phyloP scores from a whole-genome alignment of 257 asterid species.

The Haberlea rhodopensis region DNA sequence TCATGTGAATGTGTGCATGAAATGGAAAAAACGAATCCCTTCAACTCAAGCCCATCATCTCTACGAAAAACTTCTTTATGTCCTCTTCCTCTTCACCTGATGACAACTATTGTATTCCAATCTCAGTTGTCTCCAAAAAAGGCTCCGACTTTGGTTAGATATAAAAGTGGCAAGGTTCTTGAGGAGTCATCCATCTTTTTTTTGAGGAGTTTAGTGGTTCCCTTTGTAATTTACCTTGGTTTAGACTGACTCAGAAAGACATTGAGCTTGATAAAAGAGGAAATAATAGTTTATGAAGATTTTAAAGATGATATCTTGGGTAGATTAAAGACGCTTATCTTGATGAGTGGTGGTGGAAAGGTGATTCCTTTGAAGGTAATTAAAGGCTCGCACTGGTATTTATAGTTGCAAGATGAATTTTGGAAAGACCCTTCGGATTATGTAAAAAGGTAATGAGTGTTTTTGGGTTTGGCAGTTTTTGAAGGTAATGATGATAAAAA shows the following conservation, averaged over 20 bases:
- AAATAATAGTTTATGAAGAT: constrained; percentile 46
- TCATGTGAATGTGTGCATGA: constrained; percentile 82
- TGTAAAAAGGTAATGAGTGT: constrained; percentile 31
- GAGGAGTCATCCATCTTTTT: constrained; percentile 74
- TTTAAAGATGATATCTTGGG: constrained; percentile 49
- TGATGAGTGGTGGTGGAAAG: constrained; percentile 65
- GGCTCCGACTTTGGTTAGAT: constrained; percentile 50
- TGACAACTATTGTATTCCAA: constrained; percentile 58
- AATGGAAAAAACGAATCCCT: constrained; percentile 86
- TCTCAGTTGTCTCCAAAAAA: constrained; percentile 66
- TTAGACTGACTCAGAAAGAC: constrained; percentile 63
- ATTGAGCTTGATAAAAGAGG: constrained; percentile 71
- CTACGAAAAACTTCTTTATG: constrained; percentile 62
- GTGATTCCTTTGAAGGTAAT: constrained; percentile 68
- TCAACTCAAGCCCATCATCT: constrained; percentile 62
- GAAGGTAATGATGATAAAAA: constrained; percentile 26
- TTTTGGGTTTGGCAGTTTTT: constrained; percentile 54
- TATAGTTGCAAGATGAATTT: constrained; percentile 76
- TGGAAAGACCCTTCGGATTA: constrained; percentile 46
- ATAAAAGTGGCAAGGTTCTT: constrained; percentile 68
- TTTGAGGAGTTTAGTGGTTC: constrained; percentile 87
- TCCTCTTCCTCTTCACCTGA: constrained; percentile 61
- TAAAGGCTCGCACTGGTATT: constrained; percentile 65
- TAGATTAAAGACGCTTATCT: constrained; percentile 65
- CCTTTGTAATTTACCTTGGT: constrained; percentile 71